Evolutionary conservation across 2,329 filamentous ascomycete species (phyloP), one percentile per base, ranked within the genome.

Genomic region (Neoascochyta sp.): DNA sequence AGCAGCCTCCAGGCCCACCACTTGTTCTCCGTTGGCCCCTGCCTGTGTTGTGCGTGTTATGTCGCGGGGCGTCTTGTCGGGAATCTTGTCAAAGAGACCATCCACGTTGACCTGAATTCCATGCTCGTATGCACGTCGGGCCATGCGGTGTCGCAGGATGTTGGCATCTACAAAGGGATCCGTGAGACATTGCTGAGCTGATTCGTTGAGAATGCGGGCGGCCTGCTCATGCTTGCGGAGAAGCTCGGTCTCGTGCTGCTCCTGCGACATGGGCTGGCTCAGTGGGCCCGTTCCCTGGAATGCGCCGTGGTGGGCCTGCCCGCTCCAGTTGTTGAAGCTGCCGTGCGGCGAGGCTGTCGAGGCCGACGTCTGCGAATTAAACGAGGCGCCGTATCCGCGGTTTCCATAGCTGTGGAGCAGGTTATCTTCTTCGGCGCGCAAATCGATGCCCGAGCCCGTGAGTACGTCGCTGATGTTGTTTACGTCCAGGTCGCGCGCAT

Each of bases 381-480:
- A 71, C 7, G 71, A 71, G 31, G 69, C 63, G 36, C 63, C 47
- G 48, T 67, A 60, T 54, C 72, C 53, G 57, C 68, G 54, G 54
- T 64, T 66, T 24, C 76, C 74, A 54, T 80, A 82, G 34, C 79
- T 70, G 36, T 78, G 80, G 24, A 86, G 81, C 60, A 92, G 72
- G 45, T 80, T 85, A 48, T 88, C 85, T 54, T 93, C 86, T 61
- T 95, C 89, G 43, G 87, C 87, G 36, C 83, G 80, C 25, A 95
- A 65, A 66, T 95, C 86, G 42, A 95, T 87, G 27, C 87, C 88
- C 10, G 87, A 90, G 11, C 84, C 86, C 11, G 82, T 81, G 32
- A 95, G 65, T 28, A 88, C 84, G 65, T 95, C 89, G 44, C 83
- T 86, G 24, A 89, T 75, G 51, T 94, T 86, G 49, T 89, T 86